Base-by-base conservation (phyloP, 371 early-diverging fungal genomes). In the Mitosporidium daphniae region DNA sequence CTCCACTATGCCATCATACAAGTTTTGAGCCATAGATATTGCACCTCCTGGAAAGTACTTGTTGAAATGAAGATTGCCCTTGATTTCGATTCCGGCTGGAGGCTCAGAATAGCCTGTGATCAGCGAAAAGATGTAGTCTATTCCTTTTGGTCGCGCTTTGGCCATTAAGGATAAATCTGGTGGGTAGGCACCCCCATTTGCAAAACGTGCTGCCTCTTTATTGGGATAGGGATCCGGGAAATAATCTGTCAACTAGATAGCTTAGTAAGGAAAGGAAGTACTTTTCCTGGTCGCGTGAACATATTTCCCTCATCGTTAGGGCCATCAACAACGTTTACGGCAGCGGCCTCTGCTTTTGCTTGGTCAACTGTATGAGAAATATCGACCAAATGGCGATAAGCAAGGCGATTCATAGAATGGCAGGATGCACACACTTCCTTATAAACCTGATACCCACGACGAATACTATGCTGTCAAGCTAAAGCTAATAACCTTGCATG, bases 11-110 rank as follows among this genome's bases (percentile, higher is more conserved):
- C 69, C 86, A 33, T 86, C 89, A 45, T 59, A 82, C 20, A 86
- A 39, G 28, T 61, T 52, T 38, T 68, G 69, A 22, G 84, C 86
- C 84, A 89, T 89, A 37, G 67, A 61, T 50, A 89, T 89, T 30
- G 84, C 72, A 36, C 86, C 84, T 33, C 89, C 86, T 13, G 80
- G 89, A 71, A 89, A 84, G 55, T 84, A 89, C 22, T 77, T 74
- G 57, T 89, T 89, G 55, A 73, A 82, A 61, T 78, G 64, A 22
- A 82, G 54, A 32, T 82, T 84, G 45, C 77, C 80, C 48, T 78
- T 66, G 27, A 84, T 44, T 35, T 61, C 59, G 31, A 89, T 57
- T 47, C 89, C 89, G 17, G 77, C 78, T 25, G 89, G 89, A 17
- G 86, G 62, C 34, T 84, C 86, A 38, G 55, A 51, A 48, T 84